Conservation (phyloP, 2,329 filamentous ascomycete genomes). For the Hypoxylon sp. region DNA sequence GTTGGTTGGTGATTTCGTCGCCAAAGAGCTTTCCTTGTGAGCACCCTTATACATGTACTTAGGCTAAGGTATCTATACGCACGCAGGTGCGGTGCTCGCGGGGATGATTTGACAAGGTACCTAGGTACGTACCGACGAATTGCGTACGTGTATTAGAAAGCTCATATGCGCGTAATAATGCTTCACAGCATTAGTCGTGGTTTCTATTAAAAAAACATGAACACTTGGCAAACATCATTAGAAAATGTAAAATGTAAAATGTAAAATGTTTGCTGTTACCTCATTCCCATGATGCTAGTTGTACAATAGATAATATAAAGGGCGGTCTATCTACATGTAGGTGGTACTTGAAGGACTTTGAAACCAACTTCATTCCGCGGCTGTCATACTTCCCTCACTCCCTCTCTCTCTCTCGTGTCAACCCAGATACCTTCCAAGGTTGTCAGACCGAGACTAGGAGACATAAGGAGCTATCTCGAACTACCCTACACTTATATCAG, state of each 20-base stretch:
- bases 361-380: constrained; percentile 19
- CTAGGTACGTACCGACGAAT: constrained; percentile 19
- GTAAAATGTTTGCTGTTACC: constrained; percentile 22
- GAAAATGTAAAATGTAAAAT: neutral
- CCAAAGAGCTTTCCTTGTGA: constrained; percentile 14
- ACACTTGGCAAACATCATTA: constrained; percentile 16
- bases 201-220: neutral
- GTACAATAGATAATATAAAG: constrained; percentile 18
- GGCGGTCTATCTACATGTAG: constrained; percentile 14
- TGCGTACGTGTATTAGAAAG: neutral
- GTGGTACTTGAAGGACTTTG: constrained; percentile 21
- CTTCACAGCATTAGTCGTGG: constrained; percentile 10
- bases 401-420: neutral
- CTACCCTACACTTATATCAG: neutral
- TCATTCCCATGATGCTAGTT: constrained; percentile 3
- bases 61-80: constrained; percentile 25
- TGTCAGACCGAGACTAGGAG: constrained; percentile 3
- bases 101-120: constrained; percentile 16
- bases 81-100: neutral
- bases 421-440: neutral
- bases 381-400: constrained; percentile 9
- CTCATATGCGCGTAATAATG: constrained; percentile 19
- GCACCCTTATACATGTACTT: constrained; percentile 20
- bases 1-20: constrained; percentile 10
- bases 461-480: neutral